Evolutionary conservation across 768 basidiomycete species (phyloP).

Genomic region (Leccinum subtestaceum): DNA sequence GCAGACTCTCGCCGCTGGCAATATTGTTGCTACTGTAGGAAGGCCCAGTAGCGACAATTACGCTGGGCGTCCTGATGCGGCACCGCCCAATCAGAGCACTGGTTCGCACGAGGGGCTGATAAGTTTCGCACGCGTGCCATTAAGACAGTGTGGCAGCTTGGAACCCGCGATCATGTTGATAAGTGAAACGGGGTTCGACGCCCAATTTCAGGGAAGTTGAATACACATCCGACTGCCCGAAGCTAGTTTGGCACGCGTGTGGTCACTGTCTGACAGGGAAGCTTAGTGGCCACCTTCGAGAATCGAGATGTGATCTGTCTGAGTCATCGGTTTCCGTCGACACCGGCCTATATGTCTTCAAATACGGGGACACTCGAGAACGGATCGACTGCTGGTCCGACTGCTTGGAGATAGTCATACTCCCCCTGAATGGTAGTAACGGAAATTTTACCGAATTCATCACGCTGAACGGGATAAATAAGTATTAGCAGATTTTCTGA

Average conservation of each 20-base stretch:
- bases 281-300: background rate
- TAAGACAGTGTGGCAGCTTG: too few species aligned
- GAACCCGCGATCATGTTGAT: background rate
- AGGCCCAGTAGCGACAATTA: background rate
- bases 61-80: background rate
- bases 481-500: background rate
- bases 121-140: background rate
- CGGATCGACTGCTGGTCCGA: background rate
- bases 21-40: background rate
- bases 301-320: background rate
- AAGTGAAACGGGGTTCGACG: background rate
- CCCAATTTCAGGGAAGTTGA: background rate
- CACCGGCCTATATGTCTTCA: background rate
- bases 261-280: background rate
- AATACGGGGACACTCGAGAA: background rate
- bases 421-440: background rate
- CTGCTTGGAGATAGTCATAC: background rate
- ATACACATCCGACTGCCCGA: background rate
- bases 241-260: background rate
- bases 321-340: background rate
- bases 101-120: background rate
- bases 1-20: background rate
- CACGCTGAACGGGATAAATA: background rate
- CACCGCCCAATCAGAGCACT: background rate
- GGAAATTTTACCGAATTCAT: background rate